Conservation (phyloP, 305 asterid species). For the Solanum hybrid region DNA sequence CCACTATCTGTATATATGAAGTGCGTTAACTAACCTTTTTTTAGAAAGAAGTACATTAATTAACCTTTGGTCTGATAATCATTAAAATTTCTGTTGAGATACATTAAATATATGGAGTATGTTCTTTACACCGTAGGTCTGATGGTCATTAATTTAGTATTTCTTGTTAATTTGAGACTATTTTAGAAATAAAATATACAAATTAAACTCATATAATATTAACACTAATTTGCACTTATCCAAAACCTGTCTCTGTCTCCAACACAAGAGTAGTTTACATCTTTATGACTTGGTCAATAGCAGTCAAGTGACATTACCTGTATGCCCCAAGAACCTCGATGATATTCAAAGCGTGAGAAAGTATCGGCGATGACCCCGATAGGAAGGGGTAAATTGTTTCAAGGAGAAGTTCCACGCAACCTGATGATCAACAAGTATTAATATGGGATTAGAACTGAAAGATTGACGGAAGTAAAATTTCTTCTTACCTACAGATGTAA, state of each 20-base stretch:
- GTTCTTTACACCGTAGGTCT: not conserved
- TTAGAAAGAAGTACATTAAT: not conserved
- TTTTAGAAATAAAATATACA: not conserved
- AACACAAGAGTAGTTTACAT: not conserved
- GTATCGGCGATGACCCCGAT: constrained; percentile 66
- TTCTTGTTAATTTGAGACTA: not conserved
- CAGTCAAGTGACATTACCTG: constrained; percentile 34
- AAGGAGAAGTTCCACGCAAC: constrained; percentile 95
- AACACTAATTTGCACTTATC: not conserved
- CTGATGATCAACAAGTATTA: constrained; percentile 33
- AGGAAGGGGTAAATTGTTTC: constrained; percentile 88
- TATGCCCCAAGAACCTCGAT: constrained; percentile 97
- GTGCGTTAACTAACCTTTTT: not conserved
- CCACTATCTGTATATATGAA: not conserved
- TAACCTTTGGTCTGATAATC: not conserved
- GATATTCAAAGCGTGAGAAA: constrained; percentile 73
- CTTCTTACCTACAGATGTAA: constrained; percentile 86
- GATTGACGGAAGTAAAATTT: constrained; percentile 7
- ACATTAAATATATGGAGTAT: not conserved
- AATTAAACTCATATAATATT: not conserved
- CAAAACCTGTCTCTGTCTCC: not conserved
- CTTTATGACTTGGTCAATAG: not conserved
- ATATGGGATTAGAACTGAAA: constrained; percentile 3
- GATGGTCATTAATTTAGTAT: not conserved
- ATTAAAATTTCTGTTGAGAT: not conserved